Conservation (phyloP, 495 filamentous ascomycete species). For the Margaritispora aquatica region DNA sequence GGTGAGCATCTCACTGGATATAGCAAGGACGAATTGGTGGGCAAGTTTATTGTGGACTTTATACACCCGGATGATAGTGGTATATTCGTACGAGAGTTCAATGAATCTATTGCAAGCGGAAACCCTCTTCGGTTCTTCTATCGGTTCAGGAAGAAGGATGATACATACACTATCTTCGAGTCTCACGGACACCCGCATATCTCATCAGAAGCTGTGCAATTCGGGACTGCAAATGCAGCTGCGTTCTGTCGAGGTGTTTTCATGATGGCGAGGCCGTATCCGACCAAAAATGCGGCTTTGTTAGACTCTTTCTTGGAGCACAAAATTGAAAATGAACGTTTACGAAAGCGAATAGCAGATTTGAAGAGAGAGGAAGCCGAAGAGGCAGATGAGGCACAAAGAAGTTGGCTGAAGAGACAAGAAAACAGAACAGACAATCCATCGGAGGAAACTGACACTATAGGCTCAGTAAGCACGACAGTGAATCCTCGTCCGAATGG, state of each 20-base stretch:
- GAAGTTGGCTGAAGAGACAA: constrained; percentile 44
- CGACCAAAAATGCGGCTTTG: constrained; percentile 74
- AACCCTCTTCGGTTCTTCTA: constrained; percentile 83
- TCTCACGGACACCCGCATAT: constrained; percentile 89
- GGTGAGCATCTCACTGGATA: constrained; percentile 74
- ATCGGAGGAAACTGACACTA: constrained; percentile 37
- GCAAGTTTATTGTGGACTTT: constrained; percentile 67
- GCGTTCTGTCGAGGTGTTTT: constrained; percentile 85
- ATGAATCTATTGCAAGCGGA: constrained; percentile 81
- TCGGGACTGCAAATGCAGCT: constrained; percentile 54
- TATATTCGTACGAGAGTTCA: constrained; percentile 82
- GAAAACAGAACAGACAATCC: constrained; percentile 48
- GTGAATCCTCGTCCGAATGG: constrained; percentile 10
- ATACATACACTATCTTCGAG: constrained; percentile 74
- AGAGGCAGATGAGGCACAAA: constrained; percentile 52
- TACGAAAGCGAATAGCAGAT: constrained; percentile 77
- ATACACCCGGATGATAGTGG: constrained; percentile 85
- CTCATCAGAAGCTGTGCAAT: constrained; percentile 56
- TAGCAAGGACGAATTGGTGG: constrained; percentile 59
- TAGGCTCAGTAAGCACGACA: constrained; percentile 18
- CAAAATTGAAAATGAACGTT: constrained; percentile 92
- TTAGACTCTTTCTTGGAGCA: constrained; percentile 95
- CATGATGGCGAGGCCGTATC: constrained; percentile 89
- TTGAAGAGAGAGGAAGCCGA: constrained; percentile 81
- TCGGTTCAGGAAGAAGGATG: constrained; percentile 72